Conservation (phyloP, 257 asterid species). For the Fraxinus cuspidata region DNA sequence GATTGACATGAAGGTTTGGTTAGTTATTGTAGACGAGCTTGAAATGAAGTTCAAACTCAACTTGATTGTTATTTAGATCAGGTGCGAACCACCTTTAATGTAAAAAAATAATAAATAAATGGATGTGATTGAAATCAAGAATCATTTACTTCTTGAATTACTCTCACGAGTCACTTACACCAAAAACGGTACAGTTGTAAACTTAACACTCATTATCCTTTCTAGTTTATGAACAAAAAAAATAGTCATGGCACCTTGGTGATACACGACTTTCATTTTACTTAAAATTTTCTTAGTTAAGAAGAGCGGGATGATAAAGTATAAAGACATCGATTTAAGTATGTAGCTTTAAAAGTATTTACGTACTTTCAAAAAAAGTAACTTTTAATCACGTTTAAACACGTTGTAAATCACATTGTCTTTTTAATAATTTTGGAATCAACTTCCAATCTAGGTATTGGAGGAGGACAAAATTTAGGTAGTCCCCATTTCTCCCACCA, state of each 20-base stretch:
- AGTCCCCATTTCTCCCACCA: slow-evolving; percentile 24
- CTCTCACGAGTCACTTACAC: neutral
- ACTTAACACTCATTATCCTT: neutral
- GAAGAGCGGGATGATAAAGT: too few relatives aligned
- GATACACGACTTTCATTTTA: neutral
- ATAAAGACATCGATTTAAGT: neutral
- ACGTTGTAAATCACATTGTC: too few relatives aligned
- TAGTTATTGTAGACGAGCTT: neutral
- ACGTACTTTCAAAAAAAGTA: too few relatives aligned
- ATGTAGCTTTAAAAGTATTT: too few relatives aligned
- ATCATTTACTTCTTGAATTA: too few relatives aligned
- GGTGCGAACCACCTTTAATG: too few relatives aligned
- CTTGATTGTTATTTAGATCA: neutral
- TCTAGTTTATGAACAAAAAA: too few relatives aligned
- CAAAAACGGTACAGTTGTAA: too few relatives aligned
- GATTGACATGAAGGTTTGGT: too few relatives aligned
- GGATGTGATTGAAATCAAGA: too few relatives aligned
- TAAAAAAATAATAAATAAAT: too few relatives aligned
- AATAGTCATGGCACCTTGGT: neutral
- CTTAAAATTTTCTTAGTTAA: neutral
- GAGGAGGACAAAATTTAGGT: slow-evolving; percentile 18
- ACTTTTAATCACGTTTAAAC: too few relatives aligned
- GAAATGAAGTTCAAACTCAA: neutral
- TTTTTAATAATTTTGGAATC: neutral
- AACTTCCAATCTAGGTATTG: neutral